phyloP scores from a whole-genome alignment of 148 eudicot genomes.

The Vaccinium myrtillus region DNA sequence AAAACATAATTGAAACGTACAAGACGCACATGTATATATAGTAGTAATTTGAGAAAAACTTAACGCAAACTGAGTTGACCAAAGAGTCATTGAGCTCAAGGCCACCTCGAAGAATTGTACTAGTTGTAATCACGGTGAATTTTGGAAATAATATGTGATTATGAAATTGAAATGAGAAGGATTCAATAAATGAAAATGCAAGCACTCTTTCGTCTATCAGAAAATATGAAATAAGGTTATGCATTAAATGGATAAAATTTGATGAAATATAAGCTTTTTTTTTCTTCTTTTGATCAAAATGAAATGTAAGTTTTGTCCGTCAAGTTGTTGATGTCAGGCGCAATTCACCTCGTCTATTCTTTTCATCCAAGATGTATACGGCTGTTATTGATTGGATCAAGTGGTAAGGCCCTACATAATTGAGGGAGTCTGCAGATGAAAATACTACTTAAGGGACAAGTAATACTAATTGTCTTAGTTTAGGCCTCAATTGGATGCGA shows the following conservation, averaged over 20 bases:
- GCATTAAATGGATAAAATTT: background rate
- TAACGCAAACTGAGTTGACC: background rate
- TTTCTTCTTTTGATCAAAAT: too few relatives aligned
- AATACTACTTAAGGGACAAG: too few relatives aligned
- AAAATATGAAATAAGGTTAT: too few relatives aligned
- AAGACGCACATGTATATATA: too few relatives aligned
- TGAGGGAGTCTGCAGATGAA: too few relatives aligned
- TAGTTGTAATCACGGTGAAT: background rate
- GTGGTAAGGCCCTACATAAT: too few relatives aligned
- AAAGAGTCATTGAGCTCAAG: background rate
- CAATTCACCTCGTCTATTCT: background rate
- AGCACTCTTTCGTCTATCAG: background rate
- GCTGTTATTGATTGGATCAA: background rate
- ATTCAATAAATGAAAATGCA: background rate
- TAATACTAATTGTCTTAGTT: too few relatives aligned
- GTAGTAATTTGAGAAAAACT: too few relatives aligned
- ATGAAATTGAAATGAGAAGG: background rate
- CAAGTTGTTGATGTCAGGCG: background rate
- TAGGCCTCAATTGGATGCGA: too few relatives aligned
- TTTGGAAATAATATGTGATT: background rate
- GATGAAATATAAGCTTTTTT: too few relatives aligned
- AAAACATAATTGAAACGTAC: too few relatives aligned
- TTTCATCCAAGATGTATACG: background rate
- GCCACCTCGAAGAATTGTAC: background rate
- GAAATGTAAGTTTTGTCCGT: background rate